Evolutionary conservation across 768 basidiomycete genomes (phyloP).

Genomic region (Antrodiella citrinella): DNA sequence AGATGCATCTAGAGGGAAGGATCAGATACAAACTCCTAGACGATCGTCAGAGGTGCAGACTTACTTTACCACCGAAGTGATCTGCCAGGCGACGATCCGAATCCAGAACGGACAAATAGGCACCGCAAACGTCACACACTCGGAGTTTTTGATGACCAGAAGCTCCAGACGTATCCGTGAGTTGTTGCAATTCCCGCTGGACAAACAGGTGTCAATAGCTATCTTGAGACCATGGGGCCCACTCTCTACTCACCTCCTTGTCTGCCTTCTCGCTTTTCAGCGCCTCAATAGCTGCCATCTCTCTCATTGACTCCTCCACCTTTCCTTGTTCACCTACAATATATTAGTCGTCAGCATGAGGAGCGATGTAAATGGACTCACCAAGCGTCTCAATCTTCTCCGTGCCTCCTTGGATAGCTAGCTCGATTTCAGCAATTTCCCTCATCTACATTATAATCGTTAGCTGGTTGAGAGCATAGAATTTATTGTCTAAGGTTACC

Average conservation of each 20-base stretch:
- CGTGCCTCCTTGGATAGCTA: conserved; percentile 97
- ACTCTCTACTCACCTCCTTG: conserved; percentile 64
- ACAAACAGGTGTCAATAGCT: not conserved
- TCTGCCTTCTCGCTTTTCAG: conserved; percentile 92
- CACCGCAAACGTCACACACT: conserved; percentile 99
- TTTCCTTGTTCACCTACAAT: conserved; percentile 89
- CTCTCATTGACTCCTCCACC: conserved; percentile 97
- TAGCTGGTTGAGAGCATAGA: not conserved
- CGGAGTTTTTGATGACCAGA: conserved; percentile 99
- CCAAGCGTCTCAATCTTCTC: conserved; percentile 95
- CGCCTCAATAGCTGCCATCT: conserved; percentile 96
- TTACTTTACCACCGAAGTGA: conserved; percentile 98
- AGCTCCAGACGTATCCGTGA: conserved; percentile 97
- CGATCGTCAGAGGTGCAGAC: conserved; percentile 17
- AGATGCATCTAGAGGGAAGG: conserved; percentile 79
- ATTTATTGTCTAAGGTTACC: conserved; percentile 36
- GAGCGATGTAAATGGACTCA: conserved; percentile 25
- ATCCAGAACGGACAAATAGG: conserved; percentile 96
- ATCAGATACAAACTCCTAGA: not conserved
- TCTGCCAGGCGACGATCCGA: conserved; percentile 98
- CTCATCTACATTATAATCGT: conserved; percentile 61
- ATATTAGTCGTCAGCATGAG: conserved; percentile 7
- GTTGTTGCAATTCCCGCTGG: conserved; percentile 87
- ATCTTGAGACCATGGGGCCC: not conserved
- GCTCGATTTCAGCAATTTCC: conserved; percentile 98